Percentiles rank a stretch among this genome's conserved stretches.
phyloP scores from a whole-genome alignment of 2,329 filamentous ascomycete species.

The Akanthomyces muscarius region DNA sequence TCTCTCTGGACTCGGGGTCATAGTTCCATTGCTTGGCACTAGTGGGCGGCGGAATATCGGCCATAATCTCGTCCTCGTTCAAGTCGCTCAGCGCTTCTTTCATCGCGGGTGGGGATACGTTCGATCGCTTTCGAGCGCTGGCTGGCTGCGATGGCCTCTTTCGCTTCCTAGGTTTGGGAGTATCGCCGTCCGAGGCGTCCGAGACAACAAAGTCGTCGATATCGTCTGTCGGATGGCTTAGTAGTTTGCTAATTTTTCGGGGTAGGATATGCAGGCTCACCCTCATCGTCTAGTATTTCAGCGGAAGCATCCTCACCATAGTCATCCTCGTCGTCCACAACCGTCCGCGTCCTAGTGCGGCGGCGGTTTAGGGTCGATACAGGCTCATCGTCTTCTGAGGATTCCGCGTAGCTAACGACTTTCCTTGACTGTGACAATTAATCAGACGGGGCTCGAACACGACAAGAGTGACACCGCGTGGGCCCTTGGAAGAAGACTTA shows the following conservation, averaged over 20 bases:
- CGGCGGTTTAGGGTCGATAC: constrained; percentile 47
- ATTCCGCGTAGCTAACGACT: constrained; percentile 76
- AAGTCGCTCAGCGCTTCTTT: constrained; percentile 41
- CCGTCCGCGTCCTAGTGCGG: constrained; percentile 49
- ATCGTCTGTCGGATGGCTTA: constrained; percentile 46
- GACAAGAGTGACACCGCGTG: too few relatives aligned
- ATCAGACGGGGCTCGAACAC: background rate
- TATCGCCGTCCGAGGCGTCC: constrained; percentile 73
- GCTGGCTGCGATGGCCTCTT: constrained; percentile 60
- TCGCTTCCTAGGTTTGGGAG: constrained; percentile 62
- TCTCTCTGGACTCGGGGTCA: constrained; percentile 45
- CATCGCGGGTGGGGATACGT: constrained; percentile 41
- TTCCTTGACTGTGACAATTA: constrained; percentile 43
- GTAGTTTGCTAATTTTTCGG: too few relatives aligned
- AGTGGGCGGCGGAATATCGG: constrained; percentile 58
- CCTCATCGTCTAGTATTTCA: constrained; percentile 59
- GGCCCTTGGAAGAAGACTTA: constrained; percentile 33
- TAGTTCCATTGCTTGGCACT: constrained; percentile 80
- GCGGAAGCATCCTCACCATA: constrained; percentile 67
- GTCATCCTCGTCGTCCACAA: constrained; percentile 65
- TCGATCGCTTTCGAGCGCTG: constrained; percentile 59
- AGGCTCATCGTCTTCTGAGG: constrained; percentile 74
- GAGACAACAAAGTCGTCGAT: constrained; percentile 85
- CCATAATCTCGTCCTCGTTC: constrained; percentile 52
- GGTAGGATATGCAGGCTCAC: constrained; percentile 31